A percentile compares a stretch with the other conserved stretches of the same genome.
These are phyloP conservation scores for Sporothrix curviconia DNA, from an alignment of 2,329 filamentous ascomycete genomes.

Conservation along the genomic window DNA sequence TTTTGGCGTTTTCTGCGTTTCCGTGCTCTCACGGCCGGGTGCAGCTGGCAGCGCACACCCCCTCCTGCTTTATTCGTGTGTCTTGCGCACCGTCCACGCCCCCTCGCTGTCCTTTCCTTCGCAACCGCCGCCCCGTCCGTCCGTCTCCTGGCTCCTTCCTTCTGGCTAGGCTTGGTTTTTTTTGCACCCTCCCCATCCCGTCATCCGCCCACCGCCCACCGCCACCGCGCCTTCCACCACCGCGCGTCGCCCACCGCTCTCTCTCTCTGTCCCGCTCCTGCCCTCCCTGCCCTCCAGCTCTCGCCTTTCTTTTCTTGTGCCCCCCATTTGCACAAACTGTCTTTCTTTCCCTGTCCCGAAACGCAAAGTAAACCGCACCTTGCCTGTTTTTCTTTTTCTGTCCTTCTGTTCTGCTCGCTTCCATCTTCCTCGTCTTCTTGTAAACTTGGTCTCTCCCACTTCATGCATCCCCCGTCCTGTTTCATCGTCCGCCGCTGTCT, in stretches of 20 bases:
- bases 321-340: constrained; percentile 4
- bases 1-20: background rate
- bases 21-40: too few relatives aligned
- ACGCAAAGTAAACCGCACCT: background rate
- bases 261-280: constrained; percentile 3
- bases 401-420: background rate
- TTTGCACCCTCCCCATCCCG: constrained; percentile 19
- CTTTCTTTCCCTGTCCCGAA: constrained; percentile 2
- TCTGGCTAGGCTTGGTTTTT: constrained; percentile 13
- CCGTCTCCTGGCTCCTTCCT: constrained; percentile 10
- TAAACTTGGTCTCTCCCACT: too few relatives aligned
- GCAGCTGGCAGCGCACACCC: constrained; percentile 6
- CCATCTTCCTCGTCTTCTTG: background rate
- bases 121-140: constrained; percentile 17
- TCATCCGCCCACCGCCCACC: constrained; percentile 20
- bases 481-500: background rate
- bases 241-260: constrained; percentile 10
- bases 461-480: background rate
- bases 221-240: constrained; percentile 16
- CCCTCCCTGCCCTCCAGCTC: background rate
- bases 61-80: constrained; percentile 2
- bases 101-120: background rate
- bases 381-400: background rate
- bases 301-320: background rate
- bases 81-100: constrained; percentile 2